Percentiles rank a stretch among this genome's conserved stretches.
These are phyloP conservation scores for Cercis canadensis DNA, from an alignment of 306 rosid genomes.

Conservation along the genomic window DNA sequence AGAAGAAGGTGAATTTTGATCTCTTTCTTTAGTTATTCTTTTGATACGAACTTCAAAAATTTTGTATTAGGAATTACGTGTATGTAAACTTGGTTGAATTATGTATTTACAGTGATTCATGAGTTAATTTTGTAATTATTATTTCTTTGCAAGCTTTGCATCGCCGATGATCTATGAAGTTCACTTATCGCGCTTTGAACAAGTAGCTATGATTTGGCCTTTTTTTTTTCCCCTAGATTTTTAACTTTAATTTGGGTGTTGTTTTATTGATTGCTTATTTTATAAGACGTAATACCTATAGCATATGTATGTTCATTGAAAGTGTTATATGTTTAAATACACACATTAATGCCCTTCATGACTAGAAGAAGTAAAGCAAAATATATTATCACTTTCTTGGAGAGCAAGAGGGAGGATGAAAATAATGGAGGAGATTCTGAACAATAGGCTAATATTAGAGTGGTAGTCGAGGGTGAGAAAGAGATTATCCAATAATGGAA, in stretches of 20 bases:
- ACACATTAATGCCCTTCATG: too few species aligned
- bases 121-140: background rate
- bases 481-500: too few species aligned
- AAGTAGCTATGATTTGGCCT: too few species aligned
- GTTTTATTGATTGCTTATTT: background rate
- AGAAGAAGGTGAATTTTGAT: conserved; percentile 49
- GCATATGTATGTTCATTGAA: background rate
- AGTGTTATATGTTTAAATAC: background rate
- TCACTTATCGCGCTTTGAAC: background rate
- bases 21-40: background rate
- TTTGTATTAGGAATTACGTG: background rate
- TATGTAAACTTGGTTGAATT: background rate
- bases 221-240: too few species aligned
- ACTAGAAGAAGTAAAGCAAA: too few species aligned
- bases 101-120: background rate
- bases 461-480: too few species aligned
- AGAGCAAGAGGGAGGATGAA: background rate
- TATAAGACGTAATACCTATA: background rate
- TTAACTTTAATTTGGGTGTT: too few species aligned
- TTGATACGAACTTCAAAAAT: too few species aligned
- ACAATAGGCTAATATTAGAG: too few species aligned
- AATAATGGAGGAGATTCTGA: too few species aligned
- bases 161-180: background rate
- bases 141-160: background rate
- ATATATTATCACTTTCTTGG: background rate